Base-by-base conservation (phyloP, 2,329 filamentous ascomycete species). In the Zymoseptoria ardabiliae region DNA sequence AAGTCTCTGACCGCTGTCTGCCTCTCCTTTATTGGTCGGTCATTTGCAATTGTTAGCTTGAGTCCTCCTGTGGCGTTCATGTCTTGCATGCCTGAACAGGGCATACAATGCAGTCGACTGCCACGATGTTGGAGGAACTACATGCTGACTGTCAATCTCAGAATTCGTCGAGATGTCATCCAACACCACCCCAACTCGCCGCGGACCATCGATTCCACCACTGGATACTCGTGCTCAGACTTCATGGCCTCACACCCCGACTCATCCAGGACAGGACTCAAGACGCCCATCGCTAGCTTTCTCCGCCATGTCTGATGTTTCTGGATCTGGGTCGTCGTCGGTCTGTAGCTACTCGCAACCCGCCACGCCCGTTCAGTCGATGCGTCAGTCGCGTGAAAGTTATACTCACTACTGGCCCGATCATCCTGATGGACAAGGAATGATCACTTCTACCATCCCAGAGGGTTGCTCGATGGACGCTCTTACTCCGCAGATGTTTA, bases 211-310 rank as follows among this genome's bases (percentile, higher is more conserved):
- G 5, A 58, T 69, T 19, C 66, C 67, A 11, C 65, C 55, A 10
- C 67, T 70, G 51, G 67, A 70, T 52, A 70, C 69, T 11, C 57
- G 59, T 20, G 35, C 35, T 28, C 20, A 23, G 6, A 53, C 9
- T 25, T 23, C 51, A 53, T 68, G 60, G 63, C 63, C 63, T 13
- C 49, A 66, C 5, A 71, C 69, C 45, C 69, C 69, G 11, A 67
- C 69, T 9, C 66, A 66, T 22, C 68, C 69, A 20, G 64, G 64
- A 13, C 58, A 65, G 45, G 68, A 70, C n/a, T 68, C 68, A 17
- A 63, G 69, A 52, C 57, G 68, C 19, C 66, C 65, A 9, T 70
- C 69, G 13, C 41, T 68, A 19, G 63, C 64, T 19, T 66, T 59
- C 48, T 66, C 66, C 22, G 54, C 60, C 4, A 57, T 60, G 11